Conservation (phyloP, 345 rosid genomes). For the Salix brachista region DNA sequence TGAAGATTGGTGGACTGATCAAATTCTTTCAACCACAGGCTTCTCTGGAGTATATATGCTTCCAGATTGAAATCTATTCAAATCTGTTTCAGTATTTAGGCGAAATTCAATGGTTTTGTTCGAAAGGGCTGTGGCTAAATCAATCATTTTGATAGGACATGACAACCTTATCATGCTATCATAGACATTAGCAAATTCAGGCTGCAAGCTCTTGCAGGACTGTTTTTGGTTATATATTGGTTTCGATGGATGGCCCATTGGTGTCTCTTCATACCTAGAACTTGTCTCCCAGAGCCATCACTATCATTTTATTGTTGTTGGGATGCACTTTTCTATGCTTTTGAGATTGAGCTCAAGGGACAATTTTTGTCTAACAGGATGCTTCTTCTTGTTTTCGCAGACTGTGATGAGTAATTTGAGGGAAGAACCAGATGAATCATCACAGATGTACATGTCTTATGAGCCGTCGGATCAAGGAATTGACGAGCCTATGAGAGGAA, state of each 20-base stretch:
- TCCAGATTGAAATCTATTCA: not conserved
- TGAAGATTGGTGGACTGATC: no score
- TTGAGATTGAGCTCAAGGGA: not conserved
- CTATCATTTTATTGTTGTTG: not conserved
- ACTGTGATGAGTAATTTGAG: conserved; percentile 55
- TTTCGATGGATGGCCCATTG: not conserved
- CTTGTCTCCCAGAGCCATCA: not conserved
- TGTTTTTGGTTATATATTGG: not conserved
- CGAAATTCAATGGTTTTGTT: not conserved
- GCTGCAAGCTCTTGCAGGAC: not conserved
- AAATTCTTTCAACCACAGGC: not conserved
- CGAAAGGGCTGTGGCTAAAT: not conserved
- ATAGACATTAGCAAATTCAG: not conserved
- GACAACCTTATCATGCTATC: not conserved
- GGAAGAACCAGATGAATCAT: conserved; percentile 31
- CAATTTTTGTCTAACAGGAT: not conserved
- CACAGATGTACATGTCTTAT: conserved; percentile 10
- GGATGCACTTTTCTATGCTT: not conserved
- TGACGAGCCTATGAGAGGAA: conserved; percentile 53
- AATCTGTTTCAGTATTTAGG: not conserved
- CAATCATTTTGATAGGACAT: not conserved
- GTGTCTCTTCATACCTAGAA: not conserved
- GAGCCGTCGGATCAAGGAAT: conserved; percentile 38
- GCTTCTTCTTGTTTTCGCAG: conserved; percentile 22
- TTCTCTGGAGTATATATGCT: not conserved